Conservation (phyloP, 108 stramenopile genomes). For the Poteriospumella lacustris region DNA sequence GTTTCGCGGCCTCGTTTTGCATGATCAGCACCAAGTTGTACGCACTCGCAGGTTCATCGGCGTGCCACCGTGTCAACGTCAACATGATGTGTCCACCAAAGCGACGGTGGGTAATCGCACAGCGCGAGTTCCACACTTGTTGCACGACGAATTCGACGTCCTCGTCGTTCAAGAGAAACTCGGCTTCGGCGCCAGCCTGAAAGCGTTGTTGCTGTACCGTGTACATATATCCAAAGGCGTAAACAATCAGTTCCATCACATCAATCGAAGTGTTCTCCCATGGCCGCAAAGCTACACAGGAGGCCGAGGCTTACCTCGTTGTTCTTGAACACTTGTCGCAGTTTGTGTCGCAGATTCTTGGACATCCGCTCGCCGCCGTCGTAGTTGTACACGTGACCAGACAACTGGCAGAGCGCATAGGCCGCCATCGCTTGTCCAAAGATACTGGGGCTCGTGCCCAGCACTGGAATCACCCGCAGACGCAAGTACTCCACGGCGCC, state of each 20-base stretch:
- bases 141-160: slow-evolving; percentile 26
- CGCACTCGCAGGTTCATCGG: not conserved
- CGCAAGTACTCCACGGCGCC: slow-evolving; percentile 85
- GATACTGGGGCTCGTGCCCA: slow-evolving; percentile 91
- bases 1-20: slow-evolving; percentile 14
- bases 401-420: slow-evolving; percentile 78
- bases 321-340: slow-evolving; percentile 9
- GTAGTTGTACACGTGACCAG: slow-evolving; percentile 33
- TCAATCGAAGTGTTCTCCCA: not conserved
- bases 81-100: slow-evolving; percentile 15
- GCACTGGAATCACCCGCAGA: slow-evolving; percentile 88
- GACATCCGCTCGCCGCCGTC: slow-evolving; percentile 15
- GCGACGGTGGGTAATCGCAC: slow-evolving; percentile 17
- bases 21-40: slow-evolving; percentile 19
- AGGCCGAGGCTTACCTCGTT: slow-evolving; percentile 23
- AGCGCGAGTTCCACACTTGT: slow-evolving; percentile 16
- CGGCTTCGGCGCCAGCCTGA: not conserved
- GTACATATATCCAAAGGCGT: not conserved
- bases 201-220: slow-evolving; percentile 1
- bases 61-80: slow-evolving; percentile 16
- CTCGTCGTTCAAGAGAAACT: slow-evolving; percentile 12
- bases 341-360: slow-evolving; percentile 27
- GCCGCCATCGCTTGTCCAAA: slow-evolving; percentile 88
- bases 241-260: not conserved
- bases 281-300: not conserved